Base-by-base conservation (phyloP, 352 stramenopile genomes). In the Blastocystis sp. region DNA sequence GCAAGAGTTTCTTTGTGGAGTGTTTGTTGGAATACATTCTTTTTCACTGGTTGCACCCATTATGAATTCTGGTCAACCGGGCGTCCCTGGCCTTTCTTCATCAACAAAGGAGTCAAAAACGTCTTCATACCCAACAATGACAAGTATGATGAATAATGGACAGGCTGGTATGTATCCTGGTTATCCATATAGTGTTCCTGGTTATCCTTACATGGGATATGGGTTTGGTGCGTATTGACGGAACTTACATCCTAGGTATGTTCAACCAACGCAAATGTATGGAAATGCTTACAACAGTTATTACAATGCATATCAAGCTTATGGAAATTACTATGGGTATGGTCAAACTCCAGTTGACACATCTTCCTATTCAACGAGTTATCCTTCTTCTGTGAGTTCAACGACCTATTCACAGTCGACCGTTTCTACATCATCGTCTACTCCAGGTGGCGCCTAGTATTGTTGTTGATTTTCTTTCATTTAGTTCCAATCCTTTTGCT, bases 401-500 rank as follows among this genome's bases (percentile, higher is more conserved):
- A 15, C 17, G 6, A n/a, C 15, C 35, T 53, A n/a, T n/a, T 53
- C 27, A 11, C 58, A 54, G 11, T 51, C 58, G 2, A 44, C 44
- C 17, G 19, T 24, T 54, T 27, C 42, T 1, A 66, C 22, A n/a
- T 27, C 70, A n/a, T 22, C 48, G 13, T 59, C 70, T 0, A 56
- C 73, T 27, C 30, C 30, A 5, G 73, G 73, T 5, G 56, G 73
- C 24, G 51, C 73, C 15, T 84, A 84, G 73, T 84, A 53, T 44
- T 37, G 6, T 54, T 66, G 4, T 69, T 13, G 9, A 15, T 37
- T 42, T 9, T 69, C 9, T 84, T 30, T 66, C 53, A 68, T 19
- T 17, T 66, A 84, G 73, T 44, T 66, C 73, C 7, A 84, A 84
- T n/a, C 73, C 73, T 6, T 84, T 84, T 42, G 73, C 48, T 19